Base-by-base conservation (phyloP, 2,329 filamentous ascomycete species). In the Tolypocladium amazonense region DNA sequence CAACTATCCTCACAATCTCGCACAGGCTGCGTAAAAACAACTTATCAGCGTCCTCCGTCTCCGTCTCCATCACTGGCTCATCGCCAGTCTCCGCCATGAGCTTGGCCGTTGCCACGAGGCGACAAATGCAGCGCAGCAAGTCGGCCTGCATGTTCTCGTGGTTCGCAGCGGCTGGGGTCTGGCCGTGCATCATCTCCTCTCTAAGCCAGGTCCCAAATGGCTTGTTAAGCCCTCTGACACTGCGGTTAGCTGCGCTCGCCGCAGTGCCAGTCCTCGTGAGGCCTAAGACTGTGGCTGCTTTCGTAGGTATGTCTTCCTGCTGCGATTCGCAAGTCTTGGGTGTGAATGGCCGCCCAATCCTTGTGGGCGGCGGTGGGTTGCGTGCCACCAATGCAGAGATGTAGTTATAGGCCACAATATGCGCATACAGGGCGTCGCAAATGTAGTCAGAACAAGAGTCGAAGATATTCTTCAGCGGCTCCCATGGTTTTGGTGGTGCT, bases 391-490 rank as follows among this genome's bases (percentile, higher is more conserved):
- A 67, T n/a, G 67, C 67, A 11, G 70, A 71, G 56, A 85, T 72
- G 70, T 85, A 85, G 69, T 84, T 85, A 69, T 82, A 84, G 0
- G 80, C 82, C 4, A 85, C 70, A 11, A 85, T 73, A 65, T 86
- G 82, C 0, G 82, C 82, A 65, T 85, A 85, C 7, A 86, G 69
- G 0, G 82, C 80, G 57, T 85, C 81, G 65, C 82, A 84, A 7
- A 84, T 76, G 64, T 81, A 79, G 62, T 83, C 79, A 2, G 79
- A 78, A 27, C 77, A 81, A 3, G 70, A 65, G 0, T 79, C 76
- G 66, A 86, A 85, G 57, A 85, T 76, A 58, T 77, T 77, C 62
- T 77, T 76, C 60, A 86, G 73, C 0, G 77, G 67, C 4, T 66
- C 65, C 79, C 79, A 81, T 1, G 75, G 73, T 23, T 70, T 70